These are phyloP conservation scores for Nyctanthes arbortristis DNA, from an alignment of 257 asterid species.

Conservation along the genomic window DNA sequence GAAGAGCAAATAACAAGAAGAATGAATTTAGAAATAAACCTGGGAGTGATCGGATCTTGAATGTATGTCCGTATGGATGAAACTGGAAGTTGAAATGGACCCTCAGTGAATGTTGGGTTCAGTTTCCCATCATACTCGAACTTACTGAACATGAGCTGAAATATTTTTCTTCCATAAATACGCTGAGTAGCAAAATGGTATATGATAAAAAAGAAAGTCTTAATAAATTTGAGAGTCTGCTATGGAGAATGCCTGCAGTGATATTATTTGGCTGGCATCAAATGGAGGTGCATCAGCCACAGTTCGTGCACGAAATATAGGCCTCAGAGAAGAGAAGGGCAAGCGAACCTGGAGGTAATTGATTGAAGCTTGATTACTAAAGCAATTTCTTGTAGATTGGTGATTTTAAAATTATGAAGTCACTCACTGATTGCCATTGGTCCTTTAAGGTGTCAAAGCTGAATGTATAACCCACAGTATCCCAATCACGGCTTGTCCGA, in stretches of 20 bases:
- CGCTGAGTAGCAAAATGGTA: neutral
- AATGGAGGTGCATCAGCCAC: constrained; percentile 80
- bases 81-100: constrained; percentile 87
- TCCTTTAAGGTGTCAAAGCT: constrained; percentile 83
- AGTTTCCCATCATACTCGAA: constrained; percentile 93
- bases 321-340: constrained; percentile 88
- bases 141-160: constrained; percentile 96
- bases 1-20: constrained; percentile 2
- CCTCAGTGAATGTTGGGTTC: constrained; percentile 87
- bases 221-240: neutral
- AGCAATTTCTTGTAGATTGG: neutral
- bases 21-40: constrained; percentile 38
- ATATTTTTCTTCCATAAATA: constrained; percentile 18
- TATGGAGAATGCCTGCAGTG: constrained; percentile 67
- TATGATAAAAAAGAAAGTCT: neutral
- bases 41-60: constrained; percentile 78
- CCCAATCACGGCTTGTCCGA: constrained; percentile 93
- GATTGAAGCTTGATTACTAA: neutral
- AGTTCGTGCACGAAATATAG: constrained; percentile 90
- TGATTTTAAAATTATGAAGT: constrained; percentile 1
- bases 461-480: constrained; percentile 77
- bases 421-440: constrained; percentile 86
- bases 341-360: constrained; percentile 56
- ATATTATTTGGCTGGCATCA: constrained; percentile 73
- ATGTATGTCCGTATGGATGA: constrained; percentile 77